These are phyloP conservation scores for Anethum foeniculum DNA, from an alignment of 140 eudicot species.

Conservation along the genomic window DNA sequence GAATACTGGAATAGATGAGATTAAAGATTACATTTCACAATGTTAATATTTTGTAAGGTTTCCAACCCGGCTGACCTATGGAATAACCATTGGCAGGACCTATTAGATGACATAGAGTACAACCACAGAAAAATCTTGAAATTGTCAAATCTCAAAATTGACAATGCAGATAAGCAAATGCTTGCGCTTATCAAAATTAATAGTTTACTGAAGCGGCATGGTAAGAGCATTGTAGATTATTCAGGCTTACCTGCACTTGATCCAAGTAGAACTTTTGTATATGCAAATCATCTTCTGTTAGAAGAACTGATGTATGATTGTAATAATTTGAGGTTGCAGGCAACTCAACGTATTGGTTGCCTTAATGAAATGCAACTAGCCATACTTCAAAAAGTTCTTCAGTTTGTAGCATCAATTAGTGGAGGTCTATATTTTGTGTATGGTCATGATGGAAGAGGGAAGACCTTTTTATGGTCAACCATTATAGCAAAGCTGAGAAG, in stretches of 20 bases:
- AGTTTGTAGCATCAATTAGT: background rate
- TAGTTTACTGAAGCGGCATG: background rate
- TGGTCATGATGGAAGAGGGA: background rate
- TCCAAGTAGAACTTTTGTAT: background rate
- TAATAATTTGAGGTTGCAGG: background rate
- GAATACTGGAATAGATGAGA: background rate
- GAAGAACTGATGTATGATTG: background rate
- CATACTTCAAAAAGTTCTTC: background rate
- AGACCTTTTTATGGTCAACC: no score
- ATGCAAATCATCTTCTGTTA: background rate
- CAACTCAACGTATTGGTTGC: background rate
- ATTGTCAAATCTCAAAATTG: background rate
- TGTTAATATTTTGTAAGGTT: background rate
- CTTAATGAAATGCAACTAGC: background rate
- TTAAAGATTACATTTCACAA: background rate
- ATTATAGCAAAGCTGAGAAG: no score
- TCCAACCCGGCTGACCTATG: background rate
- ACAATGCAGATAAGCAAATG: background rate
- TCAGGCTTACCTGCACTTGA: background rate
- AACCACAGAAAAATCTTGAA: background rate
- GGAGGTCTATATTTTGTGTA: background rate
- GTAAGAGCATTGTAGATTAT: background rate
- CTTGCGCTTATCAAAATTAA: background rate
- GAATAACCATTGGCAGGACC: background rate
- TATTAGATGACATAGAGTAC: background rate